Evolutionary conservation across 345 rosid species (phyloP), one percentile per base, ranked within the genome.

Genomic region (Eucalyptus marginata): DNA sequence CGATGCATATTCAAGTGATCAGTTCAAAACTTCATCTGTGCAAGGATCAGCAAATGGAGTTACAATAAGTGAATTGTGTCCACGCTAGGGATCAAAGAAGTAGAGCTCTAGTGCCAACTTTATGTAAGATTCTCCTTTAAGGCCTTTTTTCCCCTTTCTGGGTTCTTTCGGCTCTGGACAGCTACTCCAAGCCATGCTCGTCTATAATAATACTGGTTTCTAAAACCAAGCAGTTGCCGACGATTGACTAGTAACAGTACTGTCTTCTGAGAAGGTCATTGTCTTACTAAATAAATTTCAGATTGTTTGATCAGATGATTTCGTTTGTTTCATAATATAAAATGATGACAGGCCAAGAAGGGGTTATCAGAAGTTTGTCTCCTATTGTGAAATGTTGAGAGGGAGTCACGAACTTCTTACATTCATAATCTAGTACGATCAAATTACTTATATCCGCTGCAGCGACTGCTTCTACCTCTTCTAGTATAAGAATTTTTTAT

Each of bases 61-160:
- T 59, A 90, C 94, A 29, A 87, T 94, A 87, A 89, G 90, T 17
- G 95, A 92, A 85, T 90, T 93, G 89, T 84, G 89, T 88, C 91
- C 93, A 64, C 93, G 93, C 49, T 92, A 88, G 89, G 47, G n/a
- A 40, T 86, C 52, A 84, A 25, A 84, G 52, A 84, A 84, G 31
- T 47, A 84, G n/a, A 84, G 22, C 79, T 36, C 36, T 8, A 31
- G 7, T 66, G 79, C 79, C 86, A 84, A 84, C 7, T 43, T 46
- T 13, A 84, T 44, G 54, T 40, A 46, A 31, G 22, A 66, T 66
- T 66, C 79, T 31, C 79, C 79, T 66, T 31, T 16, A 15, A 15
- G 2, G 5, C 79, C 22, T n/a, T 64, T 64, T 64, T 62, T 29
- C 16, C 5, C 5, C 15, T 49, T 49, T 13, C 1, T 49, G 50